Evolutionary conservation across 1,139 yeast genomes (phyloP), one percentile per base, ranked within the genome.

Genomic region (Candida sanyaensis): DNA sequence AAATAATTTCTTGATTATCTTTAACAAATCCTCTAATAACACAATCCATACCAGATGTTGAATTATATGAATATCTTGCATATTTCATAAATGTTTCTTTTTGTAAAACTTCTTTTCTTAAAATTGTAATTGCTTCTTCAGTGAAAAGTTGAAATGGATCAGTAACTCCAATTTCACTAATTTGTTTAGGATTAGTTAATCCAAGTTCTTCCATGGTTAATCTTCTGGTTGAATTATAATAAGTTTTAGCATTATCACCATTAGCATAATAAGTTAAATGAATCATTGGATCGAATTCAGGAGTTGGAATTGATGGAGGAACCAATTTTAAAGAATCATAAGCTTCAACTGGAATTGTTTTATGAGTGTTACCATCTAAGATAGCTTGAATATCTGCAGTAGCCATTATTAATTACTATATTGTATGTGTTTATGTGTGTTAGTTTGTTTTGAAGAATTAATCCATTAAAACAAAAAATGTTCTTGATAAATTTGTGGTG

Each of bases 81-180:
- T 71, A 71, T 50, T 71, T 65, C 50, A 66, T 55, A 48, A 80
- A 77, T 2, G 68, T 62, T 37, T 79, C 80, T 51, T 73, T 73
- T 33, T 65, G 56, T 52, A 80, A 68, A 29, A 77, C 59, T 58
- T 80, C 84, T 50, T 70, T 73, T 61, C 77, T 75, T 85, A 81
- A 80, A 37, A 81, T 74, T 24, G 69, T 70, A 45, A 80, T 66
- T 1, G 85, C 85, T 53, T 80, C 84, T 34, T 77, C 77, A 1
- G 84, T 79, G 60, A 81, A 81, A 30, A 81, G 65, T 3, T 83
- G 83, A 61, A 81, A 81, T 1, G 85, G 84, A 47, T 78, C 81
- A 47, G 76, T 67, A 11, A 78, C 84, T 8, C 83, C 84, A 57
- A 78, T 69, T 3, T 70, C 71, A 28, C 79, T 72, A 46, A 80